phyloP scores from a whole-genome alignment of 1,284 basidiomycete species.

The Cryptococcus hybrid region DNA sequence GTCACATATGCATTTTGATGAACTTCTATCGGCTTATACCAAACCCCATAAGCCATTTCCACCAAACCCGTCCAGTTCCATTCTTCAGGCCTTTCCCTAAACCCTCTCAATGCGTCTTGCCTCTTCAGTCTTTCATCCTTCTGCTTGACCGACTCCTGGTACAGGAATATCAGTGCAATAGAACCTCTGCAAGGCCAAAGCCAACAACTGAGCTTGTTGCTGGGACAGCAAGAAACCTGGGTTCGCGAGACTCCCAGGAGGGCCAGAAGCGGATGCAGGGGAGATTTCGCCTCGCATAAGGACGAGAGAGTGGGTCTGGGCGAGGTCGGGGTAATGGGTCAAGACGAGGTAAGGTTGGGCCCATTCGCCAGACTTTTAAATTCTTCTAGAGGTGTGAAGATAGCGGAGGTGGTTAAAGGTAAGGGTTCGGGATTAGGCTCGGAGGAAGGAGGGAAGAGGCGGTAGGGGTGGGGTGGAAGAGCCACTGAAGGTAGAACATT shows the following conservation, averaged over 20 bases:
- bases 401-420: slow-evolving; percentile 57
- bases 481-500: slow-evolving; percentile 87
- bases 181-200: slow-evolving; percentile 75
- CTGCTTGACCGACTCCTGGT: slow-evolving; percentile 24
- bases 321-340: slow-evolving; percentile 89
- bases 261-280: slow-evolving; percentile 49
- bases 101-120: slow-evolving; percentile 34
- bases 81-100: slow-evolving; percentile 45
- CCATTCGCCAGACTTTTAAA: slow-evolving; percentile 85
- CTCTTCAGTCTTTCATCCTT: slow-evolving; percentile 37
- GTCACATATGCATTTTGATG: too few relatives aligned
- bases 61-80: slow-evolving; percentile 49
- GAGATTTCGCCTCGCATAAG: slow-evolving; percentile 92
- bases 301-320: slow-evolving; percentile 73
- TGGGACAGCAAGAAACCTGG: slow-evolving; percentile 65
- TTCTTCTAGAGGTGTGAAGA: slow-evolving; percentile 93
- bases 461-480: slow-evolving; percentile 65
- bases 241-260: slow-evolving; percentile 29
- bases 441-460: slow-evolving; percentile 39
- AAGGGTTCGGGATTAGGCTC: slow-evolving; percentile 49
- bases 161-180: slow-evolving; percentile 54
- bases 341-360: slow-evolving; percentile 88
- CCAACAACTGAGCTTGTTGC: slow-evolving; percentile 75
- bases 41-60: slow-evolving; percentile 43
- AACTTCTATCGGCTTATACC: too few relatives aligned